These are phyloP conservation scores for Aegilops tauschii DNA, from an alignment of 176 grass and related monocot species.

Conservation along the genomic window DNA sequence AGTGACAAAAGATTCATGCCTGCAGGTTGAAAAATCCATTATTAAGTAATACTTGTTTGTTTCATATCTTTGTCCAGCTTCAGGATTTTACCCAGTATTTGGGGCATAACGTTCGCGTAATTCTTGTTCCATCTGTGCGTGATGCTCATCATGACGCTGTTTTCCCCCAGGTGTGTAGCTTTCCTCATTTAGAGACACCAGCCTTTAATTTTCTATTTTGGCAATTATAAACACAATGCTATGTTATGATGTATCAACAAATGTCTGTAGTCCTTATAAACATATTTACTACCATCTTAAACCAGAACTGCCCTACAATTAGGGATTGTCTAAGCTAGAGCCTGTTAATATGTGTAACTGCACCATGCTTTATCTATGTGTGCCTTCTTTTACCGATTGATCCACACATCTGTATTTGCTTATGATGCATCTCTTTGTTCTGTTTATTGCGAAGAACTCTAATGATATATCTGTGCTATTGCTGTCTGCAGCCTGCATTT, in stretches of 20 bases:
- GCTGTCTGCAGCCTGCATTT: constrained; percentile 68
- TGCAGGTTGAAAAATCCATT: constrained; percentile 22
- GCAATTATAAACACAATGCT: constrained; percentile 15
- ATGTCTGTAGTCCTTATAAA: not conserved
- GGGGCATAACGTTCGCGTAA: constrained; percentile 56
- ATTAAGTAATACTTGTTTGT: not conserved
- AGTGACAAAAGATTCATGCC: constrained; percentile 8
- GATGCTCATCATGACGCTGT: constrained; percentile 94
- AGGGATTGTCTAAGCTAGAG: not conserved
- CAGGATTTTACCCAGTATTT: constrained; percentile 81
- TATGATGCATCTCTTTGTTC: constrained; percentile 31
- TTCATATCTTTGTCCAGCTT: constrained; percentile 56
- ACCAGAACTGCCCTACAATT: not conserved
- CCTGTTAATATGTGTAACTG: not conserved
- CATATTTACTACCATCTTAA: not conserved
- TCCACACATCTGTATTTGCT: constrained; percentile 9
- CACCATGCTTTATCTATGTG: constrained; percentile 2
- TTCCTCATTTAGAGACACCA: not conserved
- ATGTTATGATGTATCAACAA: not conserved
- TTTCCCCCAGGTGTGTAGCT: constrained; percentile 82
- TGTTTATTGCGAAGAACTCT: not conserved
- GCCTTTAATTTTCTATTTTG: constrained; percentile 5
- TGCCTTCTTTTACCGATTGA: not conserved
- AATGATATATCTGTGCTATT: constrained; percentile 27
- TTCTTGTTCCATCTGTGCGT: constrained; percentile 78